These are phyloP conservation scores for Nymphaea colorata DNA, from an alignment of 164 flowering plant genomes.

Conservation along the genomic window DNA sequence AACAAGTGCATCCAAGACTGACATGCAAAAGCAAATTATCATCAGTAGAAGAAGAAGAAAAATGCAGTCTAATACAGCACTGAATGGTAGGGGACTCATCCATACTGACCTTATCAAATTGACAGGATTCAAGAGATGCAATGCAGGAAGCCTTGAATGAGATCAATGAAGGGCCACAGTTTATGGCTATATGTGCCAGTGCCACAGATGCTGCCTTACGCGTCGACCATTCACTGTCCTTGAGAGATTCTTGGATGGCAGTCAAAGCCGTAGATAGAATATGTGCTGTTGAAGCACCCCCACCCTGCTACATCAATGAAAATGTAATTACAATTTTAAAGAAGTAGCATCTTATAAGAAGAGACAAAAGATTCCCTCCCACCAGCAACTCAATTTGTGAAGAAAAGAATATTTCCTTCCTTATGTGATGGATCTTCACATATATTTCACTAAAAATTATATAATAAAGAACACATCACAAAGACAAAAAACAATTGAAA, in stretches of 20 bases:
- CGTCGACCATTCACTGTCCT: constrained; percentile 77
- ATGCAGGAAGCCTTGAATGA: constrained; percentile 52
- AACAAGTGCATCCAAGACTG: constrained; percentile 5
- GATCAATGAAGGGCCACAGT: constrained; percentile 31
- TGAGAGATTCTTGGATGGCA: constrained; percentile 74
- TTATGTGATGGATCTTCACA: too few species aligned
- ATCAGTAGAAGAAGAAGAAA: too few species aligned
- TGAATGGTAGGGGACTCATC: not conserved
- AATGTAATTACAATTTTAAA: too few species aligned
- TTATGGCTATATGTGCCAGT: constrained; percentile 50
- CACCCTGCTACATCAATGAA: constrained; percentile 36
- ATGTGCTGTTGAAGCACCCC: constrained; percentile 59
- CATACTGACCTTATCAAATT: constrained; percentile 73
- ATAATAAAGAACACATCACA: too few species aligned
- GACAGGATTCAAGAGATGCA: constrained; percentile 67
- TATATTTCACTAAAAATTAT: too few species aligned
- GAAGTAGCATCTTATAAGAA: too few species aligned
- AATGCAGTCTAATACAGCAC: too few species aligned
- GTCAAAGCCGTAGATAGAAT: constrained; percentile 43
- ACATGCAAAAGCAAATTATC: not conserved
- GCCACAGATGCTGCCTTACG: constrained; percentile 87
- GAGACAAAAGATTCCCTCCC: too few species aligned
- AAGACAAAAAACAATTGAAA: too few species aligned
- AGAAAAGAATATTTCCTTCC: too few species aligned
- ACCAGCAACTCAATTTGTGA: too few species aligned